phyloP scores from a whole-genome alignment of 805 yeast genomes.

The Pichia phayaonensis region DNA sequence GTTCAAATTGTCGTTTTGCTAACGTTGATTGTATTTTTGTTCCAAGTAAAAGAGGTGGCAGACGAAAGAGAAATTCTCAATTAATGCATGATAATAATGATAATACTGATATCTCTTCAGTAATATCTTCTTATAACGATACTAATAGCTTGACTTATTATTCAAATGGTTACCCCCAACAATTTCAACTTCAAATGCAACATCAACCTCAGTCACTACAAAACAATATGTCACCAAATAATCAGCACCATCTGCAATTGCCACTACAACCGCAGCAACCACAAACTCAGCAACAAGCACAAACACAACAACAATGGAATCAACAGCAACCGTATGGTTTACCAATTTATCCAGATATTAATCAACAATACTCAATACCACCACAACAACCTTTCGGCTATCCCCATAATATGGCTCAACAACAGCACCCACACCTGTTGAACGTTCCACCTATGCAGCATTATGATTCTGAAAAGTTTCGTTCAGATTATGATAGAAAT shows the following conservation, averaged over 20 bases:
- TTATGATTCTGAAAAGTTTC: background rate
- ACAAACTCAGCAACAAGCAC: background rate
- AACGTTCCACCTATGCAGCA: background rate
- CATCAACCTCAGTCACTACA: background rate
- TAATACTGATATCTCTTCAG: background rate
- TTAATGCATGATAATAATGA: background rate
- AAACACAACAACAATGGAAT: background rate
- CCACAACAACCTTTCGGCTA: background rate
- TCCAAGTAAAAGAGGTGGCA: conserved; percentile 50
- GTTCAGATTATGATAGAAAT: background rate
- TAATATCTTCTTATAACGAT: background rate
- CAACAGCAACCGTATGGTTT: background rate
- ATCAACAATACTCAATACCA: background rate
- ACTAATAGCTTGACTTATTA: background rate
- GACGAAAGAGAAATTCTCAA: conserved; percentile 31
- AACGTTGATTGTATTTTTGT: conserved; percentile 49
- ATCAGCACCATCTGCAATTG: background rate
- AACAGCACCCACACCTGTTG: too few species aligned
- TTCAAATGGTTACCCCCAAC: background rate
- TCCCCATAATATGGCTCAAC: background rate
- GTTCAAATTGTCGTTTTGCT: conserved; percentile 42
- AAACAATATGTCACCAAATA: background rate
- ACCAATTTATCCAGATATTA: background rate
- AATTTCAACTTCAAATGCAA: background rate
- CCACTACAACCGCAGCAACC: background rate